phyloP scores from a whole-genome alignment of 805 yeast species.

The Zygoascus flipseniorum region DNA sequence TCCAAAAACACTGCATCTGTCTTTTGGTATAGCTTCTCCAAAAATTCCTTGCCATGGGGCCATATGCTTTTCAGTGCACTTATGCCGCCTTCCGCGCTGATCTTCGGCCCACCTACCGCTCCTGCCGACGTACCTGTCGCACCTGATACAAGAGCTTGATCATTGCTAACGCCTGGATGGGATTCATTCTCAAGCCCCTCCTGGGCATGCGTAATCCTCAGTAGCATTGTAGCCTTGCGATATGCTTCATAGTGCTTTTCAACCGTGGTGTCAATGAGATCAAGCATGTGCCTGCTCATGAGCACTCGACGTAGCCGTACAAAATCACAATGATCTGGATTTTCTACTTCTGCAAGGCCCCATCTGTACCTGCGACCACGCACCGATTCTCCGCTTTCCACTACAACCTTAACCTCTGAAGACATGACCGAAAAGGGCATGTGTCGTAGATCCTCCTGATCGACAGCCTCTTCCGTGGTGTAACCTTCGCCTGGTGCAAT shows the following conservation, averaged over 20 bases:
- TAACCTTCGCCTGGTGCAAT: constrained; percentile 44
- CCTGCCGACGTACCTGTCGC: neutral
- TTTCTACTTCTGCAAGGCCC: constrained; percentile 94
- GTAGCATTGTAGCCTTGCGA: constrained; percentile 34
- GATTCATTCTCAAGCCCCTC: neutral
- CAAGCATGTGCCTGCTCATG: constrained; percentile 76
- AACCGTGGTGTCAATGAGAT: constrained; percentile 68
- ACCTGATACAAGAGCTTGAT: neutral
- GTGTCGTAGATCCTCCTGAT: constrained; percentile 32
- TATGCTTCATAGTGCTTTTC: constrained; percentile 75
- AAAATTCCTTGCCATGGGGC: constrained; percentile 24
- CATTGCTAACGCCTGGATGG: neutral
- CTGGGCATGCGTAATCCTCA: constrained; percentile 14
- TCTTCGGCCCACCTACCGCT: neutral
- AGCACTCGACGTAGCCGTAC: constrained; percentile 70
- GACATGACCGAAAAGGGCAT: constrained; percentile 63
- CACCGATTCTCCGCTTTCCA: constrained; percentile 43
- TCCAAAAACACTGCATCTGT: constrained; percentile 77
- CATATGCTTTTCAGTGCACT: constrained; percentile 10
- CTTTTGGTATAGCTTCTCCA: constrained; percentile 25
- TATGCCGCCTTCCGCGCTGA: constrained; percentile 12
- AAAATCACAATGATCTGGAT: constrained; percentile 88
- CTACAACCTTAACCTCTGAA: constrained; percentile 58
- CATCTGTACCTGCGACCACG: constrained; percentile 88
- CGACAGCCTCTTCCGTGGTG: constrained; percentile 35